Base-by-base conservation (phyloP, 2,329 filamentous ascomycete genomes). In the Proliferodiscus dingleyae region DNA sequence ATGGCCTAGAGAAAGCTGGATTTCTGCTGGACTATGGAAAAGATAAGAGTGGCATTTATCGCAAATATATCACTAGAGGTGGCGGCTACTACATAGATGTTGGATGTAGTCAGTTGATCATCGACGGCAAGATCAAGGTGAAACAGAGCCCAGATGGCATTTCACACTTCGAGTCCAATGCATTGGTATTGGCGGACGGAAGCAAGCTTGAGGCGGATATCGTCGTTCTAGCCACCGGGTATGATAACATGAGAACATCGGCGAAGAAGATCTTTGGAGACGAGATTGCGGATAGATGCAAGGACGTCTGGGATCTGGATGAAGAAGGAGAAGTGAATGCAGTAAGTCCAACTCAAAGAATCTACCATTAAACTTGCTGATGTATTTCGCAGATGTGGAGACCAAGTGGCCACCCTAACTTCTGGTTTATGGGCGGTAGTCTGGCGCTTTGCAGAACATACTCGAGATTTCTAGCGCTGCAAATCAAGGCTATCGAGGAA, bases 41-140 rank as follows among this genome's bases (percentile, higher is more conserved):
- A 5, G 52, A 54, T 26, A 42, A 34, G 22, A 46, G 40, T 29
- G 64, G 71, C 3, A 66, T 72, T 45, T 57, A 61, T 7, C 62
- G 65, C 15, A 82, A 82, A 59, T 83, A 82, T 58, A 68, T 78
- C 44, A 73, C 77, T 52, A 72, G 77, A 6, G 78, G 78, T 10
- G 77, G 77, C 1, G 75, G 77, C 0, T 79, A 78, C 52, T 79
- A 79, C 54, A 74, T 80, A 46, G 73, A 80, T 50, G 73, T 78
- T 13, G 76, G 76, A 2, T 69, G 66, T 10, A 71, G 68, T 9
- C 62, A 71, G 51, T 63, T 78, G 18, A 75, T 80, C 47, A 64
- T 66, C 23, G 69, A 75, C 23, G 73, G 75, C 5, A 74, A 75
- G 55, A 71, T 79, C 53, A 73, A 71, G 42, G 60, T 78, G 16